Base-by-base conservation (phyloP, 2,329 filamentous ascomycete genomes). In the Monosporascus sp. region DNA sequence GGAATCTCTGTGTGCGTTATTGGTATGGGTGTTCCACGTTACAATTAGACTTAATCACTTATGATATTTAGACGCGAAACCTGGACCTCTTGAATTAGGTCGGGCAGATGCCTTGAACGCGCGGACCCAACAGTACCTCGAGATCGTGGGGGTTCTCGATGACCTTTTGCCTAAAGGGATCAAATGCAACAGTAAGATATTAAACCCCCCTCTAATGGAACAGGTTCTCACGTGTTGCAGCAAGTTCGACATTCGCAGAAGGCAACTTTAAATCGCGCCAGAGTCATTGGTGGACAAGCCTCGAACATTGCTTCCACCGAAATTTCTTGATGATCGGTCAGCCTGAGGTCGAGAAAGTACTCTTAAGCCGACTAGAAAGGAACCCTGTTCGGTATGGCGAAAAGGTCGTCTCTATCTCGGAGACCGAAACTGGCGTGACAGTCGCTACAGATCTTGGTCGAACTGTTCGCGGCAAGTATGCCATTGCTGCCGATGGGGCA, bases 311-410 rank as follows among this genome's bases (percentile, higher is more conserved):
- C 4, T 61, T 73, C 22, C 75, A 76, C 60, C 76, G 72, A 56
- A 77, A 77, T 56, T 78, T 79, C 22, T 67, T 79, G 45, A 78
- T 79, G 76, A 73, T 79, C 49, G 76, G 76, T 5, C 76, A 79
- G 56, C 72, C 76, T 0, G 71, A 72, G 9, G 68, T 79, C 0
- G 76, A 79, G 58, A 60, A 64, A 5, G 62, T 70, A 1, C 63
- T 79, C n/a, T 59, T 64, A n/a, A 56, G 56, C 1, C 64, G 67
- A 7, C 65, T 79, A 0, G 11, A 34, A 14, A 64, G 65, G 0
- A 59, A 64, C 0, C 52, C 56, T 0, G 64, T 78, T 5, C 60
- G 65, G 47, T 76, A 76, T 53, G 61, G 64, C 17, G 73, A 76
- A 43, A 66, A 66, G 2, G 74, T 73, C 3, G 56, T 59, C 0